phyloP scores from a whole-genome alignment of 2,329 filamentous ascomycete genomes.

The Fusarium tupiense region DNA sequence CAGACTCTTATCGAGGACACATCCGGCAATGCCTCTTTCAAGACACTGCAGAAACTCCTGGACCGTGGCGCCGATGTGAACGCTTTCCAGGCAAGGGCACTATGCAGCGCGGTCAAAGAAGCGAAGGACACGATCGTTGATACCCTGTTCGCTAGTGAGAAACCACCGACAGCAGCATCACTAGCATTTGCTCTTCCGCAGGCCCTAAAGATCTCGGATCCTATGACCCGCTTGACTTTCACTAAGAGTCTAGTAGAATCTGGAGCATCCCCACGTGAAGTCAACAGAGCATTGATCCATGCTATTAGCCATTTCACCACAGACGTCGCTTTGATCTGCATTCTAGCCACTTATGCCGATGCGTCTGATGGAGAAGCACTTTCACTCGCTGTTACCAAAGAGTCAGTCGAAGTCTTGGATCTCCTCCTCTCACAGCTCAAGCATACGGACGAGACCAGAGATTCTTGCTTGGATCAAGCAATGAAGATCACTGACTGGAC shows the following conservation, averaged over 20 bases:
- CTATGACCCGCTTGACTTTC: conserved; percentile 61
- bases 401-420: conserved; percentile 56
- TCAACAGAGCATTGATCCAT: conserved; percentile 62
- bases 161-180: conserved; percentile 53
- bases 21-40: conserved; percentile 51
- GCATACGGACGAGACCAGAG: conserved; percentile 52
- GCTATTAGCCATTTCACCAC: conserved; percentile 58
- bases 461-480: conserved; percentile 55
- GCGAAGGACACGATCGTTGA: conserved; percentile 58
- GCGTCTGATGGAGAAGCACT: conserved; percentile 61
- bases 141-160: conserved; percentile 54
- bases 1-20: conserved; percentile 54
- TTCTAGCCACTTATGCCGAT: conserved; percentile 59
- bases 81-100: conserved; percentile 59
- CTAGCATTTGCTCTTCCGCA: conserved; percentile 62
- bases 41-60: conserved; percentile 59
- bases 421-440: conserved; percentile 53
- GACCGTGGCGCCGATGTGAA: conserved; percentile 65
- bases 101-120: conserved; percentile 61
- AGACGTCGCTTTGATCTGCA: conserved; percentile 60
- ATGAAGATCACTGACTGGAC: conserved; percentile 53
- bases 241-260: conserved; percentile 61
- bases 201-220: conserved; percentile 60
- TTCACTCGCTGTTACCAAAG: conserved; percentile 56
- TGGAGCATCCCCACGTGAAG: conserved; percentile 58